A percentile compares a stretch with the other conserved stretches of the same genome.
Conservation (phyloP, 208 protist genomes). For the Leishmania tarentolae region DNA sequence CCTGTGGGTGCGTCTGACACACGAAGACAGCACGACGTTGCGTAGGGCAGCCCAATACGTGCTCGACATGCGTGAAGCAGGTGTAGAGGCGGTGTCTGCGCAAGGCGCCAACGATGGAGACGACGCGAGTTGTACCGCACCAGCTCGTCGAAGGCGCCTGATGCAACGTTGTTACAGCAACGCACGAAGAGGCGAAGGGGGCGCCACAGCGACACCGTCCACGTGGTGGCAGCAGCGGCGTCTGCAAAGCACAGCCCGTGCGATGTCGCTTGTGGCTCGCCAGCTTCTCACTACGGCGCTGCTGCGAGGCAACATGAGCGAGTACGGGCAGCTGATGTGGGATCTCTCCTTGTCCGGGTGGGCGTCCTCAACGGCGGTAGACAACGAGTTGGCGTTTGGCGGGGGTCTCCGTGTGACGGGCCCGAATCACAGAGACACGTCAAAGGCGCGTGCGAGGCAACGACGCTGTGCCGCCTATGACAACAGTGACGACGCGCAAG, state of each 20-base stretch:
- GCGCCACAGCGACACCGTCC: background rate
- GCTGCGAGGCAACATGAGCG: constrained; percentile 29
- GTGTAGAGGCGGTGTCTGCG: background rate
- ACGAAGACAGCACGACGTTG: constrained; percentile 11
- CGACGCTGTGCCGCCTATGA: background rate
- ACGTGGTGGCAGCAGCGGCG: constrained; percentile 4
- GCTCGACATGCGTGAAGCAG: background rate
- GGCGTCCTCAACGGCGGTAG: background rate
- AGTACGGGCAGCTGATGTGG: constrained; percentile 25
- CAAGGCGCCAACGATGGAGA: background rate
- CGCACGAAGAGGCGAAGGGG: background rate
- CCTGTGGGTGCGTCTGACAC: constrained; percentile 24
- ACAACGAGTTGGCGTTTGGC: background rate
- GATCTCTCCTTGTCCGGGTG: constrained; percentile 4
- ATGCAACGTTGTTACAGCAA: background rate
- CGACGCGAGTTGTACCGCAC: background rate
- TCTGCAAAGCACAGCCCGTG: background rate
- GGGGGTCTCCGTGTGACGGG: background rate
- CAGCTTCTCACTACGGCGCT: constrained; percentile 23
- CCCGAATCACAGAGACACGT: background rate
- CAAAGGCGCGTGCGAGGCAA: background rate
- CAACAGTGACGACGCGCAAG: constrained; percentile 8
- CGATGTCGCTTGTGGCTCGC: constrained; percentile 9
- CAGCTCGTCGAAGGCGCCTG: background rate
- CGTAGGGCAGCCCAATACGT: constrained; percentile 12